A percentile compares a stretch with the other conserved stretches of the same genome.
phyloP scores from a whole-genome alignment of 2,329 filamentous ascomycete species.

The Lachnellula hyalina region DNA sequence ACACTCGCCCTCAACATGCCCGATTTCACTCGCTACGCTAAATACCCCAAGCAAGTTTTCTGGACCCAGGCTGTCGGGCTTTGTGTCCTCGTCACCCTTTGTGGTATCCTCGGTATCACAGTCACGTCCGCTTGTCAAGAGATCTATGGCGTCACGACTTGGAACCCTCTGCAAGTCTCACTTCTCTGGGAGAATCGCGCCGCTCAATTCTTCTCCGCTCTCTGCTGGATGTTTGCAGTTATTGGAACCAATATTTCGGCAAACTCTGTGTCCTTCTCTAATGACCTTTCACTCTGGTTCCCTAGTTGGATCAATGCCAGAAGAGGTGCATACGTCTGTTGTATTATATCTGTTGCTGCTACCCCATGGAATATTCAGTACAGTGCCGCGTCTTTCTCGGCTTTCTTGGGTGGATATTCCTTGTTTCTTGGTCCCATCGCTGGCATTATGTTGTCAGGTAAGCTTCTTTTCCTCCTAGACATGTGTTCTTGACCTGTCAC shows the following conservation, averaged over 20 bases:
- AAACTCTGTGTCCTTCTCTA: conserved; percentile 31
- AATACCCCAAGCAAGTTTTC: conserved; percentile 11
- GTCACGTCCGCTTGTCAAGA: conserved; percentile 23
- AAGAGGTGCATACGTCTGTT: conserved; percentile 39
- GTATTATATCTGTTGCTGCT: conserved; percentile 38
- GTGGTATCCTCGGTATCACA: conserved; percentile 23
- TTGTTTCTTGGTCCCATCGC: conserved; percentile 36
- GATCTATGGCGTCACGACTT: conserved; percentile 26
- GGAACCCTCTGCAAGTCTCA: conserved; percentile 26
- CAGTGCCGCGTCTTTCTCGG: conserved; percentile 23
- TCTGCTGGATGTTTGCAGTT: conserved; percentile 26
- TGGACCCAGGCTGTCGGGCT: conserved; percentile 23
- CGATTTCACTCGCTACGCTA: conserved; percentile 36
- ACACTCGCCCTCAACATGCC: conserved; percentile 32
- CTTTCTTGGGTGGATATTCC: conserved; percentile 29
- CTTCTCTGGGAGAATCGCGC: conserved; percentile 24
- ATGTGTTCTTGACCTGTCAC: too few species aligned
- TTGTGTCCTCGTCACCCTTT: conserved; percentile 22
- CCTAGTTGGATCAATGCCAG: conserved; percentile 46
- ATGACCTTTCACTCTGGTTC: conserved; percentile 40
- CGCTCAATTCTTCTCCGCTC: conserved; percentile 28
- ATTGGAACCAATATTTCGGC: conserved; percentile 38
- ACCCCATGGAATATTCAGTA: conserved; percentile 44
- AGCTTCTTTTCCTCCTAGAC: too few species aligned
- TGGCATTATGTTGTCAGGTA: conserved; percentile 31